Conservation (phyloP, 2,329 filamentous ascomycete genomes). For the Aspergillus sp. region DNA sequence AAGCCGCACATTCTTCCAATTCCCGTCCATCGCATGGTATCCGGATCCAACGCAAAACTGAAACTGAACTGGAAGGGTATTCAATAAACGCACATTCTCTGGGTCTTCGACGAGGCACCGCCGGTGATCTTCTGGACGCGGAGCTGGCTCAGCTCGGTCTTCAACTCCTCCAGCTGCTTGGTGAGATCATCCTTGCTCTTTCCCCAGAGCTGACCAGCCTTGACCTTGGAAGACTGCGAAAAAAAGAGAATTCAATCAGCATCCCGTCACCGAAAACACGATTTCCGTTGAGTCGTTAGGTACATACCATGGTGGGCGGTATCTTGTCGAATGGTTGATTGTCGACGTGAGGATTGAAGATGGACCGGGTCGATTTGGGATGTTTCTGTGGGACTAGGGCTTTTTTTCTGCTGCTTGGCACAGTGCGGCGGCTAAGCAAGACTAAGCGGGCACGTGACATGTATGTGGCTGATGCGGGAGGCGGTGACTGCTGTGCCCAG, state of each 20-base stretch:
- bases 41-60: neutral
- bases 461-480: conserved; percentile 25
- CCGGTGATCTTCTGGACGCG: conserved; percentile 97
- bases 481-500: neutral
- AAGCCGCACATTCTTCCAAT: conserved; percentile 10
- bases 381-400: conserved; percentile 52
- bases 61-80: conserved; percentile 22
- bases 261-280: conserved; percentile 1
- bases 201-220: conserved; percentile 94
- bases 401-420: conserved; percentile 40
- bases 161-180: conserved; percentile 93
- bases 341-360: conserved; percentile 51
- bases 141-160: conserved; percentile 94
- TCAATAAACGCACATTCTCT: conserved; percentile 78
- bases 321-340: conserved; percentile 51
- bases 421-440: conserved; percentile 25
- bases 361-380: conserved; percentile 45
- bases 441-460: conserved; percentile 41
- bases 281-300: neutral
- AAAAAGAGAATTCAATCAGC: conserved; percentile 29
- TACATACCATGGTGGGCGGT: conserved; percentile 51
- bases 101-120: conserved; percentile 93
- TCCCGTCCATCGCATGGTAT: neutral
- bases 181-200: conserved; percentile 99
- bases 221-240: conserved; percentile 74